These are phyloP conservation scores for Aquanectria penicillioides DNA, from an alignment of 2,329 filamentous ascomycete genomes.

Conservation along the genomic window DNA sequence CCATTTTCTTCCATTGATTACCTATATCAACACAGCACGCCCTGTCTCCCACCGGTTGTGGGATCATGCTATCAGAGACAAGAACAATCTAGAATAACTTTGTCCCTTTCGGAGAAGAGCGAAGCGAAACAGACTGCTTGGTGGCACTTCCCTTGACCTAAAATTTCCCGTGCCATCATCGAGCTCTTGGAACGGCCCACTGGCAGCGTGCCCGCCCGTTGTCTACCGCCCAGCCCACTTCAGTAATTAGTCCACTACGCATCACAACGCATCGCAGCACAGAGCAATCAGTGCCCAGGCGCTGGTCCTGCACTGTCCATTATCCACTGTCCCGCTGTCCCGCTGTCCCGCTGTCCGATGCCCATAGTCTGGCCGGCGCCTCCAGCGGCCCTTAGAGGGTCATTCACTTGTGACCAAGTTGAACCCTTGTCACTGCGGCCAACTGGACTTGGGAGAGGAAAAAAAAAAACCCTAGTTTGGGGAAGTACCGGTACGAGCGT, in stretches of 20 bases:
- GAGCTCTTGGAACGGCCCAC: constrained; percentile 2
- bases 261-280: too few relatives aligned
- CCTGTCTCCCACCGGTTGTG: not conserved
- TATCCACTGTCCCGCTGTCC: too few relatives aligned
- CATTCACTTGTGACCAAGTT: too few relatives aligned
- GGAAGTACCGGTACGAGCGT: constrained; percentile 18
- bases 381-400: not conserved
- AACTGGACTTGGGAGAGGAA: not conserved
- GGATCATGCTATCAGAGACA: constrained; percentile 1
- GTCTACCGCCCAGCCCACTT: constrained; percentile 10
- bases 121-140: constrained; percentile 12
- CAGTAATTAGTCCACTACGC: too few relatives aligned
- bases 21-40: not conserved
- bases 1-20: not conserved
- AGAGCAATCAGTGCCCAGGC: too few relatives aligned
- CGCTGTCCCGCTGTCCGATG: too few relatives aligned
- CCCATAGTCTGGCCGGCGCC: constrained; percentile 3
- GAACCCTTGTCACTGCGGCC: not conserved
- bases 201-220: constrained; percentile 1
- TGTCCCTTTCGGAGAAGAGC: constrained; percentile 21
- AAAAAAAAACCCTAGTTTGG: constrained; percentile 4
- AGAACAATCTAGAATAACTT: constrained; percentile 18
- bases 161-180: constrained; percentile 1
- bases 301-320: not conserved
- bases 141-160: not conserved